Evolutionary conservation across 2,329 filamentous ascomycete species (phyloP).

Genomic region (Aspergillus fumigatiaffinis): DNA sequence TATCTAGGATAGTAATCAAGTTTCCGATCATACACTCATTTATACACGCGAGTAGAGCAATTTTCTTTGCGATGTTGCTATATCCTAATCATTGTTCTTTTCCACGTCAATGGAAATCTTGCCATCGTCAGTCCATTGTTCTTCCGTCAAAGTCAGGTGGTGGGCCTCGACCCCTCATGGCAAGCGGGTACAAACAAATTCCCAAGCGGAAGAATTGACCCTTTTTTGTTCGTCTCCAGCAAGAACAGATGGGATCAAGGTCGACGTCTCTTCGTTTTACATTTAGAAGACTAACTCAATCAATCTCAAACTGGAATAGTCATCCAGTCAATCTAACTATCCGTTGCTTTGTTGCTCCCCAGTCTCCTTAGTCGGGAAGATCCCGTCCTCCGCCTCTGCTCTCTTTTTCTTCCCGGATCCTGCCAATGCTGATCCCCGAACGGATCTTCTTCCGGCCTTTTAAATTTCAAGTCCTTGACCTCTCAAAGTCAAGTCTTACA

Average conservation of each 20-base stretch:
- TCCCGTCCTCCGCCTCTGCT: background rate
- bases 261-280: background rate
- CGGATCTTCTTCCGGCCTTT: background rate
- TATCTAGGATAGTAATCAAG: background rate
- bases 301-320: background rate
- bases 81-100: slow-evolving; percentile 2
- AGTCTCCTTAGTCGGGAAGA: background rate
- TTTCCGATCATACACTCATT: background rate
- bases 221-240: background rate
- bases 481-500: background rate
- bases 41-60: background rate
- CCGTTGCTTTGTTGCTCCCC: background rate
- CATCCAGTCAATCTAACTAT: background rate
- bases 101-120: background rate
- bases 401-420: background rate
- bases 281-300: background rate
- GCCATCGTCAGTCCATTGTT: slow-evolving; percentile 1
- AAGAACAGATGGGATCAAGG: background rate
- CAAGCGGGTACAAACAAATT: background rate
- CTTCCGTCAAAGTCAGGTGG: slow-evolving; percentile 4
- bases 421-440: background rate
- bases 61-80: background rate
- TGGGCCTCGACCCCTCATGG: background rate
- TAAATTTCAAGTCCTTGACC: background rate
- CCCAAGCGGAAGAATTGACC: background rate